Percentiles rank a stretch among this genome's conserved stretches.
These are phyloP conservation scores for Hericium coralloides DNA, from an alignment of 768 basidiomycete genomes.

Conservation along the genomic window DNA sequence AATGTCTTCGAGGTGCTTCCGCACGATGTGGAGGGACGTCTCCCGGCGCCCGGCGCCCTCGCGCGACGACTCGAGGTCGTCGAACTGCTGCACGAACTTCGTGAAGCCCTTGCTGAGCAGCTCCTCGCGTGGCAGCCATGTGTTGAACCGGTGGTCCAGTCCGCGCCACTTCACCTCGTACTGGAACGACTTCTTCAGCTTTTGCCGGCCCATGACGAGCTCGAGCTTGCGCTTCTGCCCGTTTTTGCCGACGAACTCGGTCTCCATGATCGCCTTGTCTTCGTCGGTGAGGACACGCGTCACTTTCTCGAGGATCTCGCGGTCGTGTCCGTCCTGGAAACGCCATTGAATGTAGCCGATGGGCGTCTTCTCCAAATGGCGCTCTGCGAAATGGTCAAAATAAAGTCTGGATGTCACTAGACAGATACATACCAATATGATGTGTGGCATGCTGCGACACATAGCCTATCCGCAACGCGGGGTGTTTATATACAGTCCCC, in stretches of 20 bases:
- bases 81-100: constrained; percentile 89
- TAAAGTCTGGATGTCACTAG: background rate
- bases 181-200: constrained; percentile 90
- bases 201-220: constrained; percentile 90
- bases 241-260: constrained; percentile 86
- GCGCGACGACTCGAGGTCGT: constrained; percentile 91
- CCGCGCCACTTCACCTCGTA: constrained; percentile 89
- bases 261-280: constrained; percentile 70
- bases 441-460: constrained; percentile 98
- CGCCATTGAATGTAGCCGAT: constrained; percentile 98
- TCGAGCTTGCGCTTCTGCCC: constrained; percentile 89
- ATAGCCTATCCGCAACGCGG: constrained; percentile 87
- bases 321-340: constrained; percentile 97
- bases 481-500: constrained; percentile 91
- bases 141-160: constrained; percentile 79
- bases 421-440: constrained; percentile 60
- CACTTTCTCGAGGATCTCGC: constrained; percentile 85
- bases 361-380: constrained; percentile 92
- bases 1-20: constrained; percentile 91
- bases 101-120: constrained; percentile 79
- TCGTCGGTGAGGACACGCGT: constrained; percentile 87
- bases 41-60: constrained; percentile 93
- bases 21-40: constrained; percentile 68
- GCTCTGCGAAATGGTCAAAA: constrained; percentile 39
- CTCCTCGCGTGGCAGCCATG: constrained; percentile 86